phyloP scores from a whole-genome alignment of 805 yeast genomes.

The Metschnikowia chrysomelidarum region DNA sequence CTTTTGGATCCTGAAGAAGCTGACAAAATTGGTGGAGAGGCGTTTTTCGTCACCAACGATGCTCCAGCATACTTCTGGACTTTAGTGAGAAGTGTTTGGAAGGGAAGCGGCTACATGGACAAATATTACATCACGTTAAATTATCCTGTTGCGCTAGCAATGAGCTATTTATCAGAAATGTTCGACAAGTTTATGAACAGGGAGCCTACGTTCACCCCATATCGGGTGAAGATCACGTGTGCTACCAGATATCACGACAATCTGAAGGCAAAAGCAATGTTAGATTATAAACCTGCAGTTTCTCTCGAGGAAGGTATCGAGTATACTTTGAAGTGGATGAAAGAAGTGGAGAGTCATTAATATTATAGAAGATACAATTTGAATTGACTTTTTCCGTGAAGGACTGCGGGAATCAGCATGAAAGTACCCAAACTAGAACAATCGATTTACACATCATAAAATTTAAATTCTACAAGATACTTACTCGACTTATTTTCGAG shows the following conservation, averaged over 20 bases:
- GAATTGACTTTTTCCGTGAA: too few species aligned
- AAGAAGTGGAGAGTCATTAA: constrained; percentile 48
- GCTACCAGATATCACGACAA: constrained; percentile 94
- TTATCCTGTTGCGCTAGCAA: constrained; percentile 70
- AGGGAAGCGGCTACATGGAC: constrained; percentile 87
- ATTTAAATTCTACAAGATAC: too few species aligned
- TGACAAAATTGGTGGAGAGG: constrained; percentile 69
- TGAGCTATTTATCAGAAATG: constrained; percentile 77
- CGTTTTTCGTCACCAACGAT: constrained; percentile 89
- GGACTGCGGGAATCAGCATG: too few species aligned
- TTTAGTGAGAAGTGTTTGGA: constrained; percentile 94
- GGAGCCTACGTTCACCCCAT: constrained; percentile 91
- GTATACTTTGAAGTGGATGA: constrained; percentile 83
- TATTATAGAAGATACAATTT: too few species aligned
- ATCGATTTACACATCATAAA: too few species aligned
- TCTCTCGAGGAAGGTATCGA: constrained; percentile 76
- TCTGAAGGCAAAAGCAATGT: constrained; percentile 71
- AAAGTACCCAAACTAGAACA: too few species aligned
- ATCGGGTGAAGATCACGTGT: constrained; percentile 88
- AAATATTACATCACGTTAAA: constrained; percentile 63
- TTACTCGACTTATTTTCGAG: constrained; percentile 12
- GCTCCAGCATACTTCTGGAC: constrained; percentile 97
- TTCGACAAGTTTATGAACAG: constrained; percentile 69
- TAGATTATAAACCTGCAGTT: constrained; percentile 81
- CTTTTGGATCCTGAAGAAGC: constrained; percentile 49